Evolutionary conservation across 768 basidiomycete genomes (phyloP).

Genomic region (Pulveroboletus ravenelii): DNA sequence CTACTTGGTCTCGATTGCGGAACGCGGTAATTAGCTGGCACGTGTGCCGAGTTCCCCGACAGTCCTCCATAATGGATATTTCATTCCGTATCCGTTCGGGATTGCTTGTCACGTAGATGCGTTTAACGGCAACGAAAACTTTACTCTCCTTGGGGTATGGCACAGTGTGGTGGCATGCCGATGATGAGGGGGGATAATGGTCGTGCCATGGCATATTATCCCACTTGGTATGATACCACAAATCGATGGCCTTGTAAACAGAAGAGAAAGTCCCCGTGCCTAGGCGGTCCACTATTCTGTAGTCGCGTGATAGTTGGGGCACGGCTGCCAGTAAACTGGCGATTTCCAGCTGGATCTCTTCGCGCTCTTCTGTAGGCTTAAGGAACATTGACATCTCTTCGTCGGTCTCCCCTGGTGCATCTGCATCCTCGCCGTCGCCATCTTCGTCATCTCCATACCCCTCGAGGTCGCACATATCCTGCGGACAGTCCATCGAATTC

Average conservation of each 20-base stretch:
- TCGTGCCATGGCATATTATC: constrained; percentile 74
- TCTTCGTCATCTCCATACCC: constrained; percentile 34
- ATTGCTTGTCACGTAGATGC: constrained; percentile 94
- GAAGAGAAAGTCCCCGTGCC: constrained; percentile 98
- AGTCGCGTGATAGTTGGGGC: constrained; percentile 60
- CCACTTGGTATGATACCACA: constrained; percentile 69
- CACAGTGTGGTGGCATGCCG: constrained; percentile 59
- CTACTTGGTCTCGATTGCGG: constrained; percentile 84
- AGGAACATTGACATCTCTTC: constrained; percentile 58
- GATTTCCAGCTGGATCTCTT: constrained; percentile 77
- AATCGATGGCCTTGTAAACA: constrained; percentile 96
- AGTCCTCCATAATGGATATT: constrained; percentile 81
- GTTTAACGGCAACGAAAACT: constrained; percentile 88
- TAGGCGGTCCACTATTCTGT: constrained; percentile 81
- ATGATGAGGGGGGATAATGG: constrained; percentile 54
- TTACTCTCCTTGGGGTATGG: constrained; percentile 41
- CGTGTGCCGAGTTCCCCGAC: constrained; percentile 79
- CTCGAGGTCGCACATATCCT: constrained; percentile 34
- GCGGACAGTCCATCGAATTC: constrained; percentile 35
- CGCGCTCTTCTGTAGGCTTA: constrained; percentile 62
- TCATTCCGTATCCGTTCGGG: constrained; percentile 93
- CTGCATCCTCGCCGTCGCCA: constrained; percentile 33
- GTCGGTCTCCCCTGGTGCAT: constrained; percentile 41
- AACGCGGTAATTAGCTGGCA: constrained; percentile 96
- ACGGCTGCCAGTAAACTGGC: constrained; percentile 60